Base-by-base conservation (phyloP, 1,284 basidiomycete species). In the Dichomitus squalens region DNA sequence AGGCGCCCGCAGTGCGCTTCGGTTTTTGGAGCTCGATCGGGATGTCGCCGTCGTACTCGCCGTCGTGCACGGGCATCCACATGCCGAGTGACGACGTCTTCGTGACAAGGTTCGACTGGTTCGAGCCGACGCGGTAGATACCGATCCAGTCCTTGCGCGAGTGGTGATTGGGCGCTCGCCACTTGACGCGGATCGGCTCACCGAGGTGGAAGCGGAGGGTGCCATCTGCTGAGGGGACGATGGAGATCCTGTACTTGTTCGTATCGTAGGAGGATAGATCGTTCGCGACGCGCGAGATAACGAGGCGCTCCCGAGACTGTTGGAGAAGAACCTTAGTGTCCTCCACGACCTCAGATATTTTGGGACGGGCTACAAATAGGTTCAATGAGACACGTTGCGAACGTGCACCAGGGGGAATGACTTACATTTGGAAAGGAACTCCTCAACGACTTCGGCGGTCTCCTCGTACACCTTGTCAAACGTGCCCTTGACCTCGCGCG, bases 121-220 rank as follows among this genome's bases (percentile, higher is more conserved):
- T 95, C 0, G 93, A 93, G 27, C 93, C 94, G 58, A 94, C 88
- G 69, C 86, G 79, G 69, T 97, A 98, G 40, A 99, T 85, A 11
- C 96, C 97, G 66, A 99, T 92, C 97, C 96, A 99, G 72, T 99
- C 96, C 65, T 89, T 86, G n/a, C 93, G 83, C 14, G 95, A 96
- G 70, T 98, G 96, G 57, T 87, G 85, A 33, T 79, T 75, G 0
- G 96, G 95, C 1, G 93, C 96, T 52, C 86, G 85, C 96, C 96
- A 99, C 41, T 84, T 83, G 34, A 98, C 82, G 4, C 75, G 80
- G 66, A 99, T 95, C 6, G 92, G 87, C 72, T 98, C 93, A 33
- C 96, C 96, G 43, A 98, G 84, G 71, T 94, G 91, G 82, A 91
- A 98, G 7, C 84, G 82, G 59, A 75, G 73, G n/a, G 76, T 64